Evolutionary conservation across 176 grass and related monocot species (phyloP).

Genomic region (Oryza coarctata): DNA sequence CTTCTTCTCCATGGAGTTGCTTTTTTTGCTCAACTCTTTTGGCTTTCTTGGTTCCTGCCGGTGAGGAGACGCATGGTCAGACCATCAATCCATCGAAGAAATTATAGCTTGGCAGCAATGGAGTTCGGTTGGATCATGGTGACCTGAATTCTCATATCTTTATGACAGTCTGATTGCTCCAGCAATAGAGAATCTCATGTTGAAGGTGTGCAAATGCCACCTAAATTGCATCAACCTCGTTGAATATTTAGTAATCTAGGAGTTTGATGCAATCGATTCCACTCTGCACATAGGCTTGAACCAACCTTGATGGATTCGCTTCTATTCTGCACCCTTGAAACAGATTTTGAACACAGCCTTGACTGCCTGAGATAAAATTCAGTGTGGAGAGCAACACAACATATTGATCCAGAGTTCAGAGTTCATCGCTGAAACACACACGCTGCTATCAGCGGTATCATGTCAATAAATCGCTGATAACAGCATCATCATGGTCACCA

Average conservation of each 20-base stretch:
- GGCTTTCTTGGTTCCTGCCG: background rate
- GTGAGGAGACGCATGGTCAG: background rate
- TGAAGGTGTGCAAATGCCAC: conserved; percentile 21
- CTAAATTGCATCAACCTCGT: conserved; percentile 26
- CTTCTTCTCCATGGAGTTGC: conserved; percentile 41
- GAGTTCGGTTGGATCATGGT: conserved; percentile 48
- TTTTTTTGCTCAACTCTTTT: background rate
- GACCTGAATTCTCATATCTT: conserved; percentile 24
- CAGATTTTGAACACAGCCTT: background rate
- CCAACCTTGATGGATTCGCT: background rate
- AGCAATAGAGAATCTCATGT: background rate
- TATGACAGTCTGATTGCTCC: background rate
- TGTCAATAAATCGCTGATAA: too few species aligned
- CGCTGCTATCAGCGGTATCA: background rate
- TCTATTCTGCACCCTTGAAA: background rate
- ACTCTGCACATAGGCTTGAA: too few species aligned
- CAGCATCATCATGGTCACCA: background rate
- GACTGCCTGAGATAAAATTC: background rate
- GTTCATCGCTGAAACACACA: too few species aligned
- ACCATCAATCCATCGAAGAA: too few species aligned
- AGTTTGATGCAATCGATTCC: background rate
- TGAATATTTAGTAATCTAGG: background rate
- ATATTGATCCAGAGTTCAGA: background rate
- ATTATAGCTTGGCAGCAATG: background rate
- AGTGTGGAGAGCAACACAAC: background rate